Base-by-base conservation (phyloP, 2,329 filamentous ascomycete genomes). In the Cordyceps pruinosa region DNA sequence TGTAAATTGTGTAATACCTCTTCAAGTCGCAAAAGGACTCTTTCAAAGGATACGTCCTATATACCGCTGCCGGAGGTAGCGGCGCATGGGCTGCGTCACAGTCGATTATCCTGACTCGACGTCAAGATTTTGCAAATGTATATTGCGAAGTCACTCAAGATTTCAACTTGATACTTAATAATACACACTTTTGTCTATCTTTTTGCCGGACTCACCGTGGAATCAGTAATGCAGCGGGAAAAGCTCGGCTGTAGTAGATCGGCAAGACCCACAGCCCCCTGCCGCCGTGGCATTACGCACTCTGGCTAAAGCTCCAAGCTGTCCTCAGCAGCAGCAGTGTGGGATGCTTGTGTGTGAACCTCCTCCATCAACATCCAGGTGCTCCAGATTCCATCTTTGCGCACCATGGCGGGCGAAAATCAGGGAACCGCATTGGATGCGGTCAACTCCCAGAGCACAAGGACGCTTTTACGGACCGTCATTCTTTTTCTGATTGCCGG, bases 401-500 rank as follows among this genome's bases (percentile, higher is more conserved):
- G 71, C 72, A 76, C 64, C 61, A 78, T 77, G 76, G 71, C 74
- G 74, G 71, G 68, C 65, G 66, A 69, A 64, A 64, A 70, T 54
- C 65, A 83, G 69, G 77, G 79, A 64, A 72, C 78, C 67, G 80
- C 94, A 44, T 46, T 56, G 70, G 82, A 90, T 70, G 85, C 89
- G 77, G 88, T 89, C 72, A 87, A 85, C 70, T 89, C 87, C 66
- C 83, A 86, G 73, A 97, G 86, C 73, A 89, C 90, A 61, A 86
- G 92, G 72, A 88, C 90, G 63, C 76, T 97, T 68, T 79, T 99
- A 63, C 86, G 92, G 70, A 85, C 97, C 66, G 81, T 95, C 69
- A 99, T 99, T 76, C 85, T 99, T 66, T 82, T 80, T 69, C 84
- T 93, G 69, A 97, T 99, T 74, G 94, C 94, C 63, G 91, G 84